These are phyloP conservation scores for Debaryomycetaceae sp. DNA, from an alignment of 1,139 yeast species.

Conservation along the genomic window DNA sequence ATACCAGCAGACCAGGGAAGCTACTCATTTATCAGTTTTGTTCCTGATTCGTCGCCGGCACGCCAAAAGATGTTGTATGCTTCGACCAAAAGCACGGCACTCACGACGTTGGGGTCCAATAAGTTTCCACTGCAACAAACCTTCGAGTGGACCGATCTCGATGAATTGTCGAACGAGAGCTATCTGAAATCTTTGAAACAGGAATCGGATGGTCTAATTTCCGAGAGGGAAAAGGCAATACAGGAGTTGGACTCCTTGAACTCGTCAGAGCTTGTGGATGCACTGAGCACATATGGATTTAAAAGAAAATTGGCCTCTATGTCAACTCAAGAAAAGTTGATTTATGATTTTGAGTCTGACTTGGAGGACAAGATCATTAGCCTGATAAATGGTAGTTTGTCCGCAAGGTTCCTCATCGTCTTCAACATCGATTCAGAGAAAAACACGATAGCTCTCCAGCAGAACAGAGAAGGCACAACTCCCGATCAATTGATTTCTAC, in stretches of 20 bases:
- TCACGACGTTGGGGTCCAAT: conserved; percentile 68
- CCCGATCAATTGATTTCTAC: conserved; percentile 19
- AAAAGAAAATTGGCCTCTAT: conserved; percentile 37
- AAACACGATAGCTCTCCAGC: conserved; percentile 26
- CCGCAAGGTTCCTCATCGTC: conserved; percentile 10
- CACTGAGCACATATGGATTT: conserved; percentile 12
- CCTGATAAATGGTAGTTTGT: conserved; percentile 12
- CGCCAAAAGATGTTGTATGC: conserved; percentile 92
- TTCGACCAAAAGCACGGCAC: conserved; percentile 73
- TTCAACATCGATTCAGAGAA: conserved; percentile 29
- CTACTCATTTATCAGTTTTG: conserved; percentile 69
- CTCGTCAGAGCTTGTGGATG: conserved; percentile 24
- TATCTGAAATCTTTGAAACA: conserved; percentile 41
- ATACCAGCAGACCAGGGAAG: conserved; percentile 25
- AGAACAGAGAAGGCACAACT: conserved; percentile 12
- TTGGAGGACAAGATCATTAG: conserved; percentile 20
- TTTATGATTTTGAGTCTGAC: conserved; percentile 25
- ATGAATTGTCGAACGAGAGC: conserved; percentile 55
- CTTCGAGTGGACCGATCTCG: conserved; percentile 54
- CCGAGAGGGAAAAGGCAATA: conserved; percentile 58
- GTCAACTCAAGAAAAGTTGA: conserved; percentile 10
- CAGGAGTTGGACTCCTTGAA: conserved; percentile 41
- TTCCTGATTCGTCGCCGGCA: conserved; percentile 83
- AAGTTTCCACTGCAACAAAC: conserved; percentile 49
- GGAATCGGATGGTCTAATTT: conserved; percentile 43